Evolutionary conservation across 2,329 filamentous ascomycete species (phyloP).

Genomic region (Aspergillus intermedius): DNA sequence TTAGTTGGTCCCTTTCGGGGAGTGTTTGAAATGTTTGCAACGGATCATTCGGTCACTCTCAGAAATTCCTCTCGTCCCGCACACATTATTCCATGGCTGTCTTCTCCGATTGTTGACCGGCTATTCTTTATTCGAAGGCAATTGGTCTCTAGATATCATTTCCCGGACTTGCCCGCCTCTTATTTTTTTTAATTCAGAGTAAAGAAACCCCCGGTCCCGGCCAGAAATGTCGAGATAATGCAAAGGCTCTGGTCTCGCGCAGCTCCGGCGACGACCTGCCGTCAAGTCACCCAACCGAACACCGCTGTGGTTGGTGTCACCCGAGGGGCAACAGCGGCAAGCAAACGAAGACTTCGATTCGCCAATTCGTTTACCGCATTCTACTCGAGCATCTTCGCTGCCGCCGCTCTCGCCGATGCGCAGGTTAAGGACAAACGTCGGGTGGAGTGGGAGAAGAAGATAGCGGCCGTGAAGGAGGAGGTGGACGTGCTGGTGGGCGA

Average conservation of each 20-base stretch:
- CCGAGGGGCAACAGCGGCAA: slow-evolving; percentile 29
- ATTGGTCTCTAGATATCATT: slow-evolving; percentile 2
- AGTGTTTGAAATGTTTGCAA: slow-evolving; percentile 38
- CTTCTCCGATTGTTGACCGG: slow-evolving; percentile 2
- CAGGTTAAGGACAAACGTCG: slow-evolving; percentile 34
- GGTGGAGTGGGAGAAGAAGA: slow-evolving; percentile 36
- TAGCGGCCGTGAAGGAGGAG: slow-evolving; percentile 38
- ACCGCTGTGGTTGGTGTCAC: slow-evolving; percentile 29
- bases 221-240: slow-evolving; percentile 35
- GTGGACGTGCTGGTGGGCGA: slow-evolving; percentile 34
- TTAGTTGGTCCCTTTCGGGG: slow-evolving; percentile 1
- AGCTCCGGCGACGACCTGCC: slow-evolving; percentile 33
- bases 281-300: slow-evolving; percentile 36
- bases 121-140: slow-evolving; percentile 1
- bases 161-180: slow-evolving; percentile 1
- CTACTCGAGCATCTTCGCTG: slow-evolving; percentile 40
- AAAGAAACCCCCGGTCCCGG: background rate
- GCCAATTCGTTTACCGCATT: slow-evolving; percentile 39
- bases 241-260: slow-evolving; percentile 39
- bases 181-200: background rate
- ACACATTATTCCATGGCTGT: slow-evolving; percentile 1
- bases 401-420: slow-evolving; percentile 36
- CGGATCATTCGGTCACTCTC: slow-evolving; percentile 7
- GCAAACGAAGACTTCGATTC: slow-evolving; percentile 32
- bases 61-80: slow-evolving; percentile 1